Evolutionary conservation across 345 rosid species (phyloP).

Genomic region (Aquilaria malaccensis): DNA sequence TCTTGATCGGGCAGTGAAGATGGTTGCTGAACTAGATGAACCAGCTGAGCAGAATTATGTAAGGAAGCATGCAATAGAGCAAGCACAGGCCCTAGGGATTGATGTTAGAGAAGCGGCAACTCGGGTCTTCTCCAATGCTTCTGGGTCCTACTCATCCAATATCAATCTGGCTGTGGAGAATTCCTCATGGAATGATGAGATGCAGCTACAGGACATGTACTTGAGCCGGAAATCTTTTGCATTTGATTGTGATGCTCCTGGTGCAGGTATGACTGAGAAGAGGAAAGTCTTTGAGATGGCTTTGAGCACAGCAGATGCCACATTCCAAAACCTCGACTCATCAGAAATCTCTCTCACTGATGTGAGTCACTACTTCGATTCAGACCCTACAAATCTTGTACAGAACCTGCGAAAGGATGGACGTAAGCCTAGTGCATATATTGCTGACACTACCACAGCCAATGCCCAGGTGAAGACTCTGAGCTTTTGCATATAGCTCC

Average conservation of each 20-base stretch:
- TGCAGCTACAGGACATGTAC: conserved; percentile 99
- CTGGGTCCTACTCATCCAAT: conserved; percentile 95
- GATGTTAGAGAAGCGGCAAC: conserved; percentile 93
- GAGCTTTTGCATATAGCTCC: neutral
- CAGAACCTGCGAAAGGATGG: conserved; percentile 88
- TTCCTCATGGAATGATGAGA: conserved; percentile 99
- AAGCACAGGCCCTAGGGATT: conserved; percentile 75
- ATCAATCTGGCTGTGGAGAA: conserved; percentile 93
- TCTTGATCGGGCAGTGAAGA: conserved; percentile 91
- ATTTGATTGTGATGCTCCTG: conserved; percentile 88
- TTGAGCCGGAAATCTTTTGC: conserved; percentile 97
- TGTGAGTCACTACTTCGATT: conserved; percentile 96
- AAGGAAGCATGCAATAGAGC: conserved; percentile 88
- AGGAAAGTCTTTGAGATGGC: conserved; percentile 93
- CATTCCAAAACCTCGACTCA: conserved; percentile 96
- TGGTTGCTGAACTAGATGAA: conserved; percentile 98
- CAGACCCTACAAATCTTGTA: conserved; percentile 93
- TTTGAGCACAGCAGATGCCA: conserved; percentile 88
- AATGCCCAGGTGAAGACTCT: conserved; percentile 73
- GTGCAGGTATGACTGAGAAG: conserved; percentile 92
- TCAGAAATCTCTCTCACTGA: conserved; percentile 96
- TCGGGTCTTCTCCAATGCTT: conserved; percentile 89
- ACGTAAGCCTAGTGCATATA: conserved; percentile 86
- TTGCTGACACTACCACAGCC: conserved; percentile 96
- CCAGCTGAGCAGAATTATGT: conserved; percentile 78